These are phyloP conservation scores for Cudoniella acicularis DNA, from an alignment of 495 filamentous ascomycete species.

Conservation along the genomic window DNA sequence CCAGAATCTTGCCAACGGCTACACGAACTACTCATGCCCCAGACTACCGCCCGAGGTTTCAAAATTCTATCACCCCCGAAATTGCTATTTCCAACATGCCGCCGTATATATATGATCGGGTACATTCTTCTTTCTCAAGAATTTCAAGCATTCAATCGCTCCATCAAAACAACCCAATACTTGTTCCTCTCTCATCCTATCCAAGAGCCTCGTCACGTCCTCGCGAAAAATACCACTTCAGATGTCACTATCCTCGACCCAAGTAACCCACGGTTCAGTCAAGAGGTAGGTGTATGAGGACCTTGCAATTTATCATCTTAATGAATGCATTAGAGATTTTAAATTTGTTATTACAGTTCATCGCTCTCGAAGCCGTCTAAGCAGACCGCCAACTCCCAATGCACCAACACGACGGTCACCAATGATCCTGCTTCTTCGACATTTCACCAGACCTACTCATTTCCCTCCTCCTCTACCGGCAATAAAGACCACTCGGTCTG, in stretches of 20 bases:
- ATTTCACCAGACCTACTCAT: neutral
- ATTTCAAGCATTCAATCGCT: neutral
- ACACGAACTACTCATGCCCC: neutral
- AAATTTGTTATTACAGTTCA: neutral
- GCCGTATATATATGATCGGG: neutral
- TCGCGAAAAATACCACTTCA: neutral
- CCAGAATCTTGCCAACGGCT: neutral
- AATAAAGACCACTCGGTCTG: neutral
- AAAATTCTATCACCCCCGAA: neutral
- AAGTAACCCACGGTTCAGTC: neutral
- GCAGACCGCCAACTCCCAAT: neutral
- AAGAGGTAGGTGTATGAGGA: neutral
- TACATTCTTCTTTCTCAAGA: neutral
- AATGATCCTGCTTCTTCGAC: neutral
- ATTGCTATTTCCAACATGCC: neutral
- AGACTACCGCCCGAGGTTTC: neutral
- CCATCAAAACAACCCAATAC: neutral
- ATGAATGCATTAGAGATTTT: neutral
- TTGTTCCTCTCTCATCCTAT: neutral
- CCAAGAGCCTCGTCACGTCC: neutral
- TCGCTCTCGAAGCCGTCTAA: neutral
- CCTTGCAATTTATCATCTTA: neutral
- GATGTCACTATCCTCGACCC: neutral
- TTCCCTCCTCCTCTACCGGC: neutral
- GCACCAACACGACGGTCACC: neutral